Evolutionary conservation across 345 rosid genomes (phyloP), one percentile per base, ranked within the genome.

Genomic region (Nasturtium officinale): DNA sequence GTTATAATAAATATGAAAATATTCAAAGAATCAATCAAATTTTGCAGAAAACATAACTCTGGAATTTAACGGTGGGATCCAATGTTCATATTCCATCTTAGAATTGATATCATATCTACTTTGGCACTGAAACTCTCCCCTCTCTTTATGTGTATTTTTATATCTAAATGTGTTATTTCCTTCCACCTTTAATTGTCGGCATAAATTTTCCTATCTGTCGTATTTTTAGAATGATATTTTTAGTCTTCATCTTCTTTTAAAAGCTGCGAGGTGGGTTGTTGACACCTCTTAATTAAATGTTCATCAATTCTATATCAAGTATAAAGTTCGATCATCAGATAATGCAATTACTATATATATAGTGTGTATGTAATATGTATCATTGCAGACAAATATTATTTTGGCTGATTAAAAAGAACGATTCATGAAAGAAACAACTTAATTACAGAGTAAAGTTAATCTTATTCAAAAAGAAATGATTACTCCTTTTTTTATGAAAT

Each of bases 41-140:
- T 73, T 73, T 57, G 69, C 37, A 29, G 45, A 72, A 63, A 77
- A 61, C 52, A 69, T 40, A 29, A 73, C 53, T 58, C 25, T 33
- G 42, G 67, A 38, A 59, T 45, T 25, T 50, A 63, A 25, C 3
- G 74, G 80, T 71, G 75, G 81, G 86, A 65, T 73, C 80, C 76
- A 59, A 59, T 66, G 45, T 69, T 48, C n/a, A 65, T 63, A 58
- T 23, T 23, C 69, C 81, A 33, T 58, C 42, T 63, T 63, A 62
- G 29, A 77, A 66, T 71, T 72, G 87, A 79, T 75, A 75, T 71
- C 21, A 45, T 60, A 80, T 76, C 85, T 58, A 73, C 67, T 76
- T 59, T 52, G 45, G 58, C 67, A 65, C 75, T 73, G 28, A 66
- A 76, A 38, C 50, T 45, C 59, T 35, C 45, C 5, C n/a, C 8